Evolutionary conservation across 1,284 basidiomycete species (phyloP), one percentile per base, ranked within the genome.

Genomic region (Lentinula novae-zelandiae): DNA sequence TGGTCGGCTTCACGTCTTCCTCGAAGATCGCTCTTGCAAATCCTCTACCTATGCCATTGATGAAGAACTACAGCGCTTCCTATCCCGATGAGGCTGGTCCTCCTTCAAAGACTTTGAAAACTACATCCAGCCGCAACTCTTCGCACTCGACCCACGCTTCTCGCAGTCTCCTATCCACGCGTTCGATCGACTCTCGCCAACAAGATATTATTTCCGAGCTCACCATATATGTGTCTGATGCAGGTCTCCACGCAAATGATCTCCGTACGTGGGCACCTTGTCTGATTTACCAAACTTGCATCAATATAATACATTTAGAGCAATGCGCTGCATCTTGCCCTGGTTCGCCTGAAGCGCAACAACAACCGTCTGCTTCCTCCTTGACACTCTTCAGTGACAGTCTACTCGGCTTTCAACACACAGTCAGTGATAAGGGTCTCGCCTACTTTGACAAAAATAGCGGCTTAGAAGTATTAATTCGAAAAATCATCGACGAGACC

Each of bases 401-500:
- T 65, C 66, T 82, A 51, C 65, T 66, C 3, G 73, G 69, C 12
- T 76, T 82, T 63, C 72, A 77, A 70, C 13, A 50, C 31, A 33
- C 49, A n/a, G 60, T 8, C 66, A 74, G 74, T 8, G 76, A 80
- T 65, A 82, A 81, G 61, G 84, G 85, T 13, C 73, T 83, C 39
- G 79, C 73, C n/a, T 76, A 82, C 71, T 85, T 82, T 67, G 77
- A 87, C 67, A 59, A 62, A 3, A 68, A 67, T 27, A 73, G 80
- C 65, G 67, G 72, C 22, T 40, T 85, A 2, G 79, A 87, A 67
- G 79, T 71, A 0, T 38, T 80, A 15, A 62, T 89, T 55, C 86
- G 85, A 69, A 67, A 78, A 20, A 48, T 78, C 3, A 67, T 85
- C 67, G 79, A 86, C 68, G 49, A 71, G 20, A 67, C 73, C 72